Evolutionary conservation across 495 filamentous ascomycete genomes (phyloP).

Genomic region (Hypoxylon lenormandii): DNA sequence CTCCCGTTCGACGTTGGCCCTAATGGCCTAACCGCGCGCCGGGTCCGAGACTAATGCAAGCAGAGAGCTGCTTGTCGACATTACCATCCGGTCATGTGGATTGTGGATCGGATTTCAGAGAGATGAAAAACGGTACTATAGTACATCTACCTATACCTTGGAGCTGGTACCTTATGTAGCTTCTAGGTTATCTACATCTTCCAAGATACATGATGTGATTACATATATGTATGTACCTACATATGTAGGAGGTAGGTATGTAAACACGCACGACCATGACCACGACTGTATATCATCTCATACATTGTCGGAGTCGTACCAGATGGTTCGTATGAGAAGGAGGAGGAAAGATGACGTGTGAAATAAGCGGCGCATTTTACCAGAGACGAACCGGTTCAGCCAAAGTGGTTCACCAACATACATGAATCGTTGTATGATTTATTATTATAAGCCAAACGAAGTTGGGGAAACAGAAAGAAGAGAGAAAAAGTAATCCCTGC

Average conservation of each 20-base stretch:
- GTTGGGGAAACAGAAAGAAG: neutral
- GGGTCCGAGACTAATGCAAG: conserved; percentile 35
- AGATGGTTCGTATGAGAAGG: conserved; percentile 26
- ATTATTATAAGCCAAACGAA: conserved; percentile 29
- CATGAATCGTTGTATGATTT: conserved; percentile 18
- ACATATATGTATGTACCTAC: neutral
- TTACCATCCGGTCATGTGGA: conserved; percentile 41
- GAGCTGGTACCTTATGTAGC: too few relatives aligned
- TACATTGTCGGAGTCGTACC: conserved; percentile 35
- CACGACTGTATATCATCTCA: neutral
- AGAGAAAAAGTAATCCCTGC: conserved; percentile 10
- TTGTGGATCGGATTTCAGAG: conserved; percentile 7
- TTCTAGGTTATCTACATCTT: too few relatives aligned
- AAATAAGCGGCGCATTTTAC: conserved; percentile 6
- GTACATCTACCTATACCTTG: too few relatives aligned
- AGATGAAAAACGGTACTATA: too few relatives aligned
- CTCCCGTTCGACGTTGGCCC: conserved; percentile 17
- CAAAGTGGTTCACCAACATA: conserved; percentile 22
- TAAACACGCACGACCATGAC: neutral
- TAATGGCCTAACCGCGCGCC: conserved; percentile 21
- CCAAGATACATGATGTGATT: too few relatives aligned
- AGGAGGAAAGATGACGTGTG: conserved; percentile 30
- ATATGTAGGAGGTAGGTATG: neutral
- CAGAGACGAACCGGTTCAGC: conserved; percentile 35
- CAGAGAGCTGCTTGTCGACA: conserved; percentile 41